A percentile compares a stretch with the other conserved stretches of the same genome.
phyloP scores from a whole-genome alignment of 2,329 filamentous ascomycete species.

The Aspergillus japonicus region DNA sequence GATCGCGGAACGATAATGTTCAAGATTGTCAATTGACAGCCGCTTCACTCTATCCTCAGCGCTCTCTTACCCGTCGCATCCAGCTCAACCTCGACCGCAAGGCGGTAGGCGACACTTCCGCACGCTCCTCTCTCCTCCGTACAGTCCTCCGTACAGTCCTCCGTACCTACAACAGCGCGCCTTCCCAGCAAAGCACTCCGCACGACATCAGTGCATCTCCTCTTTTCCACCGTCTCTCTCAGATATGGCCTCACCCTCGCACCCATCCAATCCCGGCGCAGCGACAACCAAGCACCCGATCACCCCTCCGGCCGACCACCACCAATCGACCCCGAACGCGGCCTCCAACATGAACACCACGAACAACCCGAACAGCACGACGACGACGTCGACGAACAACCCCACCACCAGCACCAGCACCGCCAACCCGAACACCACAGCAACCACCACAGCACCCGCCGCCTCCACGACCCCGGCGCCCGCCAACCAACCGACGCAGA shows the following conservation, averaged over 20 bases:
- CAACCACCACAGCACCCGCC: slow-evolving; percentile 17
- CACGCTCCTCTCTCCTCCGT: neutral
- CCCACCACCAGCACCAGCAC: slow-evolving; percentile 18
- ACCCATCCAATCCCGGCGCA: slow-evolving; percentile 19
- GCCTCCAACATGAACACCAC: slow-evolving; percentile 13
- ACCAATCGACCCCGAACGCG: neutral
- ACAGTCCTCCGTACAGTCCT: neutral
- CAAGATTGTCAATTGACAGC: no score
- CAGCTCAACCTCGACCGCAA: neutral
- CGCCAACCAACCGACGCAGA: slow-evolving; percentile 33
- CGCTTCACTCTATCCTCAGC: no score
- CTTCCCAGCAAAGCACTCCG: neutral
- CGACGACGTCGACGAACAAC: slow-evolving; percentile 21
- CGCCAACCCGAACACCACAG: slow-evolving; percentile 21
- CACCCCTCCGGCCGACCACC: slow-evolving; percentile 45
- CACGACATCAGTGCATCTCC: neutral
- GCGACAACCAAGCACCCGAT: slow-evolving; percentile 33
- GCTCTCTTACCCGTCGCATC: no score
- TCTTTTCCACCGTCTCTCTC: neutral
- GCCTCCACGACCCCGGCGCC: slow-evolving; percentile 15
- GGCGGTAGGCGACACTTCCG: neutral
- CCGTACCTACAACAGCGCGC: neutral
- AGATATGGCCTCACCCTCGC: slow-evolving; percentile 36
- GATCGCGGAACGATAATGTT: no score
- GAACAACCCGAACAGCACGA: slow-evolving; percentile 21